Evolutionary conservation across 179 eudicot species (phyloP).

Genomic region (Beta lomatogona): DNA sequence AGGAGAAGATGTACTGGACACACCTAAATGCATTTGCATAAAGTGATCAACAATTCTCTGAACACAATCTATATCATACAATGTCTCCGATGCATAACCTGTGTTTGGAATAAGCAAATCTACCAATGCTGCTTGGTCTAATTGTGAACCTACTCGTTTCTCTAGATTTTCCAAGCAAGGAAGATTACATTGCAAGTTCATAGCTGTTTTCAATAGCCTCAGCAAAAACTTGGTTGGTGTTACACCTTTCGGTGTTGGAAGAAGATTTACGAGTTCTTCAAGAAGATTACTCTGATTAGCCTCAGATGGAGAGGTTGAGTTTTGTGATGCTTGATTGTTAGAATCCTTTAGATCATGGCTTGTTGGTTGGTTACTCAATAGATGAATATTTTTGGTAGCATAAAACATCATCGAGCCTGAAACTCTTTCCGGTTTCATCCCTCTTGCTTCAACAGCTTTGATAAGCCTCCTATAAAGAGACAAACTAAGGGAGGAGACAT

Average conservation of each 20-base stretch:
- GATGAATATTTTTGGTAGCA: constrained; percentile 70
- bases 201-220: constrained; percentile 55
- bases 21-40: constrained; percentile 44
- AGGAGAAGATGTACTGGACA: constrained; percentile 49
- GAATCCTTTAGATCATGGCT: constrained; percentile 24
- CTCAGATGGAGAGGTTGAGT: constrained; percentile 44
- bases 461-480: constrained; percentile 73
- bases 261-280: constrained; percentile 71
- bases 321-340: constrained; percentile 15
- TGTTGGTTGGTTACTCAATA: constrained; percentile 42
- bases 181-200: constrained; percentile 58
- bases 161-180: constrained; percentile 59
- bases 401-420: constrained; percentile 74
- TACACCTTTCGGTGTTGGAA: constrained; percentile 71
- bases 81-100: constrained; percentile 56
- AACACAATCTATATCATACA: constrained; percentile 76
- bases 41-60: constrained; percentile 80
- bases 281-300: constrained; percentile 67
- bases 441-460: constrained; percentile 61
- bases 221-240: constrained; percentile 55
- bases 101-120: constrained; percentile 77
- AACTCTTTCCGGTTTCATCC: constrained; percentile 64
- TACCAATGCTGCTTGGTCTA: constrained; percentile 64
- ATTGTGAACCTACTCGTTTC: constrained; percentile 60
- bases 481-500: constrained; percentile 65